Base-by-base conservation (phyloP, 257 asterid genomes). In the Nicotiana tomentosiformis region DNA sequence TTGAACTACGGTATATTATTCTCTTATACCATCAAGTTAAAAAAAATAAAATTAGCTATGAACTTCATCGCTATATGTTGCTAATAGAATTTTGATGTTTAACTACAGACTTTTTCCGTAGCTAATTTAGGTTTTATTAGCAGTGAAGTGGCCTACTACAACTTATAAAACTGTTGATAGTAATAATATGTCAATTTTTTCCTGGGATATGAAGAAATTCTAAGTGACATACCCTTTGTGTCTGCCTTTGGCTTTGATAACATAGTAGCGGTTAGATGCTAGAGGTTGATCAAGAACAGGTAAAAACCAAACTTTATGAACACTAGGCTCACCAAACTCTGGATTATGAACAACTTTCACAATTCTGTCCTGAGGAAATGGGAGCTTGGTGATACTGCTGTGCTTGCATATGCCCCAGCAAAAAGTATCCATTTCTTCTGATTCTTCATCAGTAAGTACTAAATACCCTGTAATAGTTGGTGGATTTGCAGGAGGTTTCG, bases 281-380 rank as follows among this genome's bases (percentile, higher is more conserved):
- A 92, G 87, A 8, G 97, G 94, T 64, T 79, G 91, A 83, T 90
- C 93, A 46, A 89, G 90, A 87, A 94, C 97, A 4, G 98, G 98
- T 0, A 94, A 18, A 83, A 94, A 89, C 97, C 98, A 93, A n/a
- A 90, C 89, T 85, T 90, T 91, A 0, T 84, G 84, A 66, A 88
- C 87, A 23, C 83, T 79, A 11, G 91, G 86, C 56, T 92, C 92
- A 18, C 88, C 90, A 56, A 86, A 92, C 37, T 87, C 86, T 12
- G 92, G 81, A 15, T 90, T 83, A 84, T 92, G 94, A 65, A 94
- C 93, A 83, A 94, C 91, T 65, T 91, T 89, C 91, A 94, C 85
- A 83, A 93, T 84, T 87, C 89, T 93, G 90, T 93, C 97, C 1
- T 92, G 93, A 81, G 98, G 97, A 82, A 94, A 94, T 4, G 97